Percentiles rank a stretch among this genome's conserved stretches.
phyloP scores from a whole-genome alignment of 371 early-diverging fungal species.

The Caulochytrium protostelioides region DNA sequence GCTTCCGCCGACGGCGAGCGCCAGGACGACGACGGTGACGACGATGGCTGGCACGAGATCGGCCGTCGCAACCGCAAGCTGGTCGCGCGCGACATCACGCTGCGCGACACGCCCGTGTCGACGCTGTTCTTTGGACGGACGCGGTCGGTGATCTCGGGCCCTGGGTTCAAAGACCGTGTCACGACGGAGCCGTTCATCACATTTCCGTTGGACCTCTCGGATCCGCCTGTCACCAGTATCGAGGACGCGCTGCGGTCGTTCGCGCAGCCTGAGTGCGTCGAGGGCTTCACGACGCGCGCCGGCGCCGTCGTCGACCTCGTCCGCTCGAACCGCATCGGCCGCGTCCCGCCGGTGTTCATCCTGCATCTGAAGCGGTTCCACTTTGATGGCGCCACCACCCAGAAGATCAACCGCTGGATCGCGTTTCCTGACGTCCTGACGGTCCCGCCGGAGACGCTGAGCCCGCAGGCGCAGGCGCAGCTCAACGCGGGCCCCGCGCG shows the following conservation, averaged over 20 bases:
- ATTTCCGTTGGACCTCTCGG: slow-evolving; percentile 66
- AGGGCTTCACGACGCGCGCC: slow-evolving; percentile 20
- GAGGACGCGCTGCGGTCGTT: slow-evolving; percentile 66
- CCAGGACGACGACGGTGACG: slow-evolving; percentile 15
- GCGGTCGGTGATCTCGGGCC: slow-evolving; percentile 50
- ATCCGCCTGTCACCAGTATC: slow-evolving; percentile 39
- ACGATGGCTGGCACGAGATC: slow-evolving; percentile 65
- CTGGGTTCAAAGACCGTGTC: slow-evolving; percentile 54
- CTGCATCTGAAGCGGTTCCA: slow-evolving; percentile 85
- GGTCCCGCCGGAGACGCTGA: background rate
- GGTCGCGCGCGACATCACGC: slow-evolving; percentile 15
- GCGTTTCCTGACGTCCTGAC: background rate
- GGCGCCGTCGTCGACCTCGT: slow-evolving; percentile 40
- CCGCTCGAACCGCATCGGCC: slow-evolving; percentile 62
- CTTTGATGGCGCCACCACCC: slow-evolving; percentile 46
- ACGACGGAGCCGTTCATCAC: slow-evolving; percentile 72
- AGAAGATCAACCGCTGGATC: slow-evolving; percentile 24
- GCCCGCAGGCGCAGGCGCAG: slow-evolving; percentile 5
- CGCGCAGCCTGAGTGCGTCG: slow-evolving; percentile 50
- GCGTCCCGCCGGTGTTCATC: slow-evolving; percentile 74
- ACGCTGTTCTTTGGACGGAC: slow-evolving; percentile 65
- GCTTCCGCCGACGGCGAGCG: slow-evolving; percentile 6
- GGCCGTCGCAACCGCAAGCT: slow-evolving; percentile 53
- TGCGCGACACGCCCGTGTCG: slow-evolving; percentile 54
- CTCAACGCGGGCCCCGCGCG: slow-evolving; percentile 12